These are phyloP conservation scores for Pythium folliculosum DNA, from an alignment of 352 stramenopile genomes.

Conservation along the genomic window DNA sequence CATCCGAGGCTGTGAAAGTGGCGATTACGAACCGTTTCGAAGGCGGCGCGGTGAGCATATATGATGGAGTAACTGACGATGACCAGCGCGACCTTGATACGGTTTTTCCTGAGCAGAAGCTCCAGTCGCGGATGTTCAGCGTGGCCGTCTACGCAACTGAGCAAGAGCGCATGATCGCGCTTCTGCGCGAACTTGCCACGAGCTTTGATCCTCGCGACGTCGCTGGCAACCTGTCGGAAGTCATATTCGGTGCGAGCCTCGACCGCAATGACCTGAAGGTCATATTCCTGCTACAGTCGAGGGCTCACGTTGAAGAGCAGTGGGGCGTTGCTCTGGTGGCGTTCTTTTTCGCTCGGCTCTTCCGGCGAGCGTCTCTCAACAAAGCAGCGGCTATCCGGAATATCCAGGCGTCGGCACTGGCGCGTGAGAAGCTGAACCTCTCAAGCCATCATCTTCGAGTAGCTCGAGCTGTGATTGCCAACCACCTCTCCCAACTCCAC, in stretches of 20 bases:
- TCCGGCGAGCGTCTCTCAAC: slow-evolving; percentile 35
- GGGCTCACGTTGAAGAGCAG: slow-evolving; percentile 31
- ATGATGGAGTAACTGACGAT: neutral
- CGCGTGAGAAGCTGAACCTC: neutral
- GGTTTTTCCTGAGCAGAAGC: slow-evolving; percentile 10
- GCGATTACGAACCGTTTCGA: neutral
- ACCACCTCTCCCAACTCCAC: neutral
- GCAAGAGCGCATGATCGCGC: neutral
- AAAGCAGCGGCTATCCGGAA: slow-evolving; percentile 31
- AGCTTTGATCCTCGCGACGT: slow-evolving; percentile 31
- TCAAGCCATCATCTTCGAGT: neutral
- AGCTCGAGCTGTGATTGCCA: neutral
- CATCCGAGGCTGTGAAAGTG: slow-evolving; percentile 23
- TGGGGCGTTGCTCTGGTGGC: slow-evolving; percentile 41
- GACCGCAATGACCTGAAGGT: slow-evolving; percentile 33
- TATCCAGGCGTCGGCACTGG: neutral
- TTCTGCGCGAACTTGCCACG: slow-evolving; percentile 30
- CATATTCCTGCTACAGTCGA: slow-evolving; percentile 32
- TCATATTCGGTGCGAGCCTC: slow-evolving; percentile 41
- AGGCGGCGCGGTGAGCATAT: too few relatives aligned
- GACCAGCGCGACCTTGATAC: slow-evolving; percentile 12
- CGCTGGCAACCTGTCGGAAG: slow-evolving; percentile 36
- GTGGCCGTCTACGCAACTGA: slow-evolving; percentile 12
- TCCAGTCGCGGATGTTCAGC: slow-evolving; percentile 33
- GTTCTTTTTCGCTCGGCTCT: slow-evolving; percentile 42